Conservation (phyloP, 257 asterid genomes). For the Cruciata laevipes region DNA sequence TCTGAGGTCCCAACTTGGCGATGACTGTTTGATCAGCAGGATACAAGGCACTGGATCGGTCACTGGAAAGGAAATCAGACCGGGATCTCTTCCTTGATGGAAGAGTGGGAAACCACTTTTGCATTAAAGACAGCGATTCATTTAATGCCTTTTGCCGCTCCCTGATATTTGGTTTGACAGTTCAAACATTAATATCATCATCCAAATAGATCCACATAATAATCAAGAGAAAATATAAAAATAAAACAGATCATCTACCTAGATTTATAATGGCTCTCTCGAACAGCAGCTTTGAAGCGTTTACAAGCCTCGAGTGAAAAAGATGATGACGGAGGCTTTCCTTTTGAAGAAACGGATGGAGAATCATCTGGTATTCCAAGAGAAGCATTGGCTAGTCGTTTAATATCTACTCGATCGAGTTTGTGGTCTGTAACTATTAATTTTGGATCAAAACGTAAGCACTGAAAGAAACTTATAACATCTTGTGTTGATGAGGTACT, state of each 20-base stretch:
- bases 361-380: conserved; percentile 79
- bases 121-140: conserved; percentile 72
- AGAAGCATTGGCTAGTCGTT: conserved; percentile 68
- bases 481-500: conserved; percentile 65
- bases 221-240: conserved; percentile 6
- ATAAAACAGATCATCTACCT: conserved; percentile 44
- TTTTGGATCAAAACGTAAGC: conserved; percentile 86
- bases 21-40: conserved; percentile 58
- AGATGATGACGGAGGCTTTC: conserved; percentile 47
- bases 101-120: conserved; percentile 72
- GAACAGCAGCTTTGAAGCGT: conserved; percentile 66
- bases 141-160: conserved; percentile 80
- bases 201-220: conserved; percentile 13
- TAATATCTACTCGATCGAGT: conserved; percentile 66
- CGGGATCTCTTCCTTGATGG: conserved; percentile 88
- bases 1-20: conserved; percentile 56
- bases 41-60: conserved; percentile 48
- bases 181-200: conserved; percentile 14
- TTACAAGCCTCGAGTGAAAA: conserved; percentile 63
- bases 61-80: conserved; percentile 60
- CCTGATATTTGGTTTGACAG: conserved; percentile 40
- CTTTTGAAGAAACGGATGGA: conserved; percentile 46
- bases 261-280: conserved; percentile 64
- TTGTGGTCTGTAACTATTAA: conserved; percentile 73
- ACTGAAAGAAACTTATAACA: conserved; percentile 62